Evolutionary conservation across 176 grass and related monocot species (phyloP).

Genomic region (Melocanna baccifera): DNA sequence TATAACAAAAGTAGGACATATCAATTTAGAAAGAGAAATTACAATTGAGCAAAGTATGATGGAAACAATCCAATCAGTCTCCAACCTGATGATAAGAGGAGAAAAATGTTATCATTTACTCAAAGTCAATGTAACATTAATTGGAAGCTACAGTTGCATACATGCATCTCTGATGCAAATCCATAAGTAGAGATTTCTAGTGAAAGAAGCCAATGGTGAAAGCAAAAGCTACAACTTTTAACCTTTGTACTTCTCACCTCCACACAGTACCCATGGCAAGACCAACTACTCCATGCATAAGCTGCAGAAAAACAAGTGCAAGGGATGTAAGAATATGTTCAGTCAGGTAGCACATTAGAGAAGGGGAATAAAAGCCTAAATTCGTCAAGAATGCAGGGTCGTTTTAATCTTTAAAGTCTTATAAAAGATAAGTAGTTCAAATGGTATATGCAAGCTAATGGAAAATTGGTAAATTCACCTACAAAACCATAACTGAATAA

Average conservation of each 20-base stretch:
- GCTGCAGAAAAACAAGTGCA: conserved; percentile 50
- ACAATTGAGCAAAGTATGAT: conserved; percentile 82
- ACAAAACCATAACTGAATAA: not conserved
- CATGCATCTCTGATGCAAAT: conserved; percentile 7
- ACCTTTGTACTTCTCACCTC: conserved; percentile 56
- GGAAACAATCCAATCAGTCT: conserved; percentile 66
- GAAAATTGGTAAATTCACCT: not conserved
- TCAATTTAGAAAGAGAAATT: conserved; percentile 36
- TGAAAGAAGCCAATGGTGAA: conserved; percentile 17
- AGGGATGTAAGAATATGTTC: not conserved
- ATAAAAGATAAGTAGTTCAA: not conserved
- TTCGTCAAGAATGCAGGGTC: not conserved
- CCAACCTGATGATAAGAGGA: conserved; percentile 52
- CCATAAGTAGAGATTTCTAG: not conserved
- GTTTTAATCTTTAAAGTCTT: conserved; percentile 9
- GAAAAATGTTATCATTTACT: not conserved
- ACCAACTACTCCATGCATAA: conserved; percentile 93
- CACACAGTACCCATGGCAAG: conserved; percentile 83
- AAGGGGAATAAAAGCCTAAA: not conserved
- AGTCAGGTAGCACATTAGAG: not conserved
- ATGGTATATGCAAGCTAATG: not conserved
- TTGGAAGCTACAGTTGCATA: not conserved
- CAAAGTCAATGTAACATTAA: not conserved
- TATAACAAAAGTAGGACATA: not conserved
- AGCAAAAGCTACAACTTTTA: conserved; percentile 24